These are phyloP conservation scores for Bromus sterilis DNA, from an alignment of 176 grass and related monocot genomes.

Conservation along the genomic window DNA sequence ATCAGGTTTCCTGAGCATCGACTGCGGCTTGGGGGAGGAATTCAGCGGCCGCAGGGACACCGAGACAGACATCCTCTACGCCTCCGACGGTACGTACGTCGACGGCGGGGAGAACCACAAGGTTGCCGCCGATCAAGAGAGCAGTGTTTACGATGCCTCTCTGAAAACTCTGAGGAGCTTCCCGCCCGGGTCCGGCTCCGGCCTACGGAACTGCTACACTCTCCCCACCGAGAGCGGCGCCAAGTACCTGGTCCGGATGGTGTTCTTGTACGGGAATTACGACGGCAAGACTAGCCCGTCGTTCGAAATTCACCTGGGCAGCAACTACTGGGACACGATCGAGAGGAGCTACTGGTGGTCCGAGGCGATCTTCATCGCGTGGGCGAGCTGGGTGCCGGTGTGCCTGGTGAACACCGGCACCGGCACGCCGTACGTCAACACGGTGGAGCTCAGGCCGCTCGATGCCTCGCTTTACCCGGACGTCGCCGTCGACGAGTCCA, in stretches of 20 bases:
- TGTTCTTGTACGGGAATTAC: constrained; percentile 15
- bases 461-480: neutral
- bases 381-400: constrained; percentile 3
- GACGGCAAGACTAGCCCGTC: constrained; percentile 5
- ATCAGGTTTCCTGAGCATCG: neutral
- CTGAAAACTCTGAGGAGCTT: constrained; percentile 12
- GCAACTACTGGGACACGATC: neutral
- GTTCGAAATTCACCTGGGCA: constrained; percentile 28
- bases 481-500: neutral
- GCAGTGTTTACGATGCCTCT: neutral
- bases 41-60: neutral
- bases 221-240: neutral
- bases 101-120: neutral
- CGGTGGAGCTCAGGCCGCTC: constrained; percentile 9
- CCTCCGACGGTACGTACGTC: neutral
- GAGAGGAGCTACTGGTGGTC: neutral
- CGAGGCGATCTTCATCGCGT: neutral
- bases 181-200: too few relatives aligned
- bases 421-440: constrained; percentile 34
- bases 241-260: constrained; percentile 8
- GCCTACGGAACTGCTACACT: constrained; percentile 24
- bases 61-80: neutral
- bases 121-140: neutral
- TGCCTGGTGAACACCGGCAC: constrained; percentile 33
- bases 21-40: neutral